Evolutionary conservation across 2,329 filamentous ascomycete genomes (phyloP).

Genomic region (Xylariaceae sp.): DNA sequence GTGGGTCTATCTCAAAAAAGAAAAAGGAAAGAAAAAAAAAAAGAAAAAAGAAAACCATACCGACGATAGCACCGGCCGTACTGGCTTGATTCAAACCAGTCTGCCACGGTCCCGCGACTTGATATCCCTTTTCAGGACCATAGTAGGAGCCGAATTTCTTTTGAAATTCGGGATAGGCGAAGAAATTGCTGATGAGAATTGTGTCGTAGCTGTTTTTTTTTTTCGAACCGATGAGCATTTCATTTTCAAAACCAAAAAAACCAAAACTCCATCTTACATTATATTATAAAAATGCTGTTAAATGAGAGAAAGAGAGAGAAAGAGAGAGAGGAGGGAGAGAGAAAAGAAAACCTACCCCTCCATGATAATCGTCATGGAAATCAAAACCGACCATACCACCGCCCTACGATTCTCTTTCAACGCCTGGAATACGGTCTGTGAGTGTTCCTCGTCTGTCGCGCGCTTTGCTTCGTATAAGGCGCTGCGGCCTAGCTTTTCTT

Average conservation of each 20-base stretch:
- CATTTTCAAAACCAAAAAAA: no score
- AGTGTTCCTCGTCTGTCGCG: slow-evolving; percentile 31
- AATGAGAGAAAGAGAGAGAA: no score
- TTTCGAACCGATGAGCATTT: no score
- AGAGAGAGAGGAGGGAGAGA: no score
- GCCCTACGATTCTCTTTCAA: slow-evolving; percentile 28
- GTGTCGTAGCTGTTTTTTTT: slow-evolving; percentile 25
- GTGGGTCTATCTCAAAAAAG: background rate
- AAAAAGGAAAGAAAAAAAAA: no score
- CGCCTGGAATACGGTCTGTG: slow-evolving; percentile 27
- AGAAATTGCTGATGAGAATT: slow-evolving; percentile 31
- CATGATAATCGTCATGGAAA: slow-evolving; percentile 32
- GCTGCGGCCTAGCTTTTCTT: slow-evolving; percentile 28
- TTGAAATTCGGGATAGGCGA: slow-evolving; percentile 30
- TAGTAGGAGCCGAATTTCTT: slow-evolving; percentile 29
- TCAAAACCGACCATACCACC: slow-evolving; percentile 29
- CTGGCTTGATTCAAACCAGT: slow-evolving; percentile 29
- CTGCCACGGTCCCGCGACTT: slow-evolving; percentile 30
- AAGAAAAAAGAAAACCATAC: slow-evolving; percentile 12
- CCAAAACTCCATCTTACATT: no score
- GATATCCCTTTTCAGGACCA: slow-evolving; percentile 20
- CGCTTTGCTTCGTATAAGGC: slow-evolving; percentile 28
- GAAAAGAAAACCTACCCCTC: slow-evolving; percentile 25
- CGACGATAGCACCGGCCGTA: slow-evolving; percentile 29
- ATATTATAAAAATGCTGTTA: no score